Conservation (phyloP, 1,284 basidiomycete species). For the Trichosporon ovoides region DNA sequence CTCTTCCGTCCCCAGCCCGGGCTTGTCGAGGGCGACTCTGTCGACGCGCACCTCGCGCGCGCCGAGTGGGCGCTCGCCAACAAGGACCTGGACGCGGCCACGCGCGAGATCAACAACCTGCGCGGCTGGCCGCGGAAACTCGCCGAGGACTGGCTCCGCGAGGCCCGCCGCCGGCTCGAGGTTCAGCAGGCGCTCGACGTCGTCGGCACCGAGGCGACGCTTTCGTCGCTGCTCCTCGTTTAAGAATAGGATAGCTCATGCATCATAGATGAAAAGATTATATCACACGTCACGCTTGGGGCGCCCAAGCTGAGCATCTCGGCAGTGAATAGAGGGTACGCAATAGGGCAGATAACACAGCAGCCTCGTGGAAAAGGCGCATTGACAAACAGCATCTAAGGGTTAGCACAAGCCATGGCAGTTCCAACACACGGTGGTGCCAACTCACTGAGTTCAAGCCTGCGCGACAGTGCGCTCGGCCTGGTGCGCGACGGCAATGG, state of each 20-base stretch:
- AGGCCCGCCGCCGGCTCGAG: slow-evolving; percentile 80
- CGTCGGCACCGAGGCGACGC: slow-evolving; percentile 73
- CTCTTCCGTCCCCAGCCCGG: slow-evolving; percentile 70
- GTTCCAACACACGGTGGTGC: not conserved
- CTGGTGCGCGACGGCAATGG: not conserved
- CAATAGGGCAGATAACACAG: too few species aligned
- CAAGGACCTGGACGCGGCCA: slow-evolving; percentile 86
- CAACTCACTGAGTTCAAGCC: not conserved
- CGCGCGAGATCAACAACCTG: slow-evolving; percentile 87
- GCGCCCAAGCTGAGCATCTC: too few species aligned
- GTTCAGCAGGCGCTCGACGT: slow-evolving; percentile 91
- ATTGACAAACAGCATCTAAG: too few species aligned
- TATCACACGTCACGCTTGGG: not conserved
- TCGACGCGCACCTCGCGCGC: slow-evolving; percentile 76
- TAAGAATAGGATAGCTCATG: slow-evolving; percentile 23
- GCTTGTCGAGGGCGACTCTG: slow-evolving; percentile 69
- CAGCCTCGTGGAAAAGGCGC: too few species aligned
- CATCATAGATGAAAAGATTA: slow-evolving; percentile 5
- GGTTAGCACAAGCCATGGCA: too few species aligned
- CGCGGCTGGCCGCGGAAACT: slow-evolving; percentile 77
- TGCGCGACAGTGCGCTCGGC: not conserved
- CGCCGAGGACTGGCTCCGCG: slow-evolving; percentile 84
- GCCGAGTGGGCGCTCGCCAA: slow-evolving; percentile 87
- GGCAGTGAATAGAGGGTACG: too few species aligned
- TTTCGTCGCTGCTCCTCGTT: slow-evolving; percentile 53